These are phyloP conservation scores for Trichoderma sp. DNA, from an alignment of 2,329 filamentous ascomycete species.

Conservation along the genomic window DNA sequence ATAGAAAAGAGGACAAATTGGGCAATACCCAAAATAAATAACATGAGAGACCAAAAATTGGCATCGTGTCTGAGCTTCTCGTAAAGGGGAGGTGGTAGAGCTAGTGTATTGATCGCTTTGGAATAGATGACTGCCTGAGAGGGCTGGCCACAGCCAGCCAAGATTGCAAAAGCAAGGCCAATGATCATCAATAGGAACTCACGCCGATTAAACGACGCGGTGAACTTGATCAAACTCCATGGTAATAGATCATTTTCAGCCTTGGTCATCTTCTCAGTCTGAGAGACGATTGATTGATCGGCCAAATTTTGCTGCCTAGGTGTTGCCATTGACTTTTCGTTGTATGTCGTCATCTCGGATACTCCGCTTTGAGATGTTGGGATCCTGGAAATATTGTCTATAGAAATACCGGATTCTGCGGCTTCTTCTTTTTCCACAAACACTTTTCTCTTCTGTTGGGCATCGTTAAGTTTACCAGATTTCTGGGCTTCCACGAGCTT, in stretches of 20 bases:
- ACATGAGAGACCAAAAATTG: background rate
- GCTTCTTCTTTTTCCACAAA: background rate
- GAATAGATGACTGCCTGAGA: slow-evolving; percentile 1
- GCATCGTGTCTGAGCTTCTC: background rate
- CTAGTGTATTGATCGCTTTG: background rate
- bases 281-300: background rate
- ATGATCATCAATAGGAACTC: background rate
- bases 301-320: background rate
- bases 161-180: background rate
- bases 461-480: background rate
- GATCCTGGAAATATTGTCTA: too few relatives aligned
- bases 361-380: background rate
- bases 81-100: background rate
- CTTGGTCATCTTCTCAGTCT: background rate
- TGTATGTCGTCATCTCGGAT: background rate
- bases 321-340: background rate
- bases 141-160: background rate
- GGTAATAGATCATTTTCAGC: background rate
- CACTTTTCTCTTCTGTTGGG: background rate
- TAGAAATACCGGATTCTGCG: too few relatives aligned
- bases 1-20: background rate
- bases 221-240: background rate
- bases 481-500: background rate
- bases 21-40: background rate
- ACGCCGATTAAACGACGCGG: background rate